Base-by-base conservation (phyloP, 148 eudicot genomes). In the Silene conica region DNA sequence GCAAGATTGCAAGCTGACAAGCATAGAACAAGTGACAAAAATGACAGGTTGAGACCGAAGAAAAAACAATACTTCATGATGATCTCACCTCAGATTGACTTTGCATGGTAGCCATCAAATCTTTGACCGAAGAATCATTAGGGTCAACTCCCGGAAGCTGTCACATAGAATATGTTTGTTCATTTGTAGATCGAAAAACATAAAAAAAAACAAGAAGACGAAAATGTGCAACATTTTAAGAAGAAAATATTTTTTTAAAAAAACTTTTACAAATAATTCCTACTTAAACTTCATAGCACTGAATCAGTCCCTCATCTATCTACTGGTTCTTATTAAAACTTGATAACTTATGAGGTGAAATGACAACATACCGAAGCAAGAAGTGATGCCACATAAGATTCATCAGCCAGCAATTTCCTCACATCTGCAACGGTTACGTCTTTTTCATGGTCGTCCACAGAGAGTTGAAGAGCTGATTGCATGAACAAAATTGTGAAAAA, bases 131-230 rank as follows among this genome's bases (percentile, higher is more conserved):
- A 25, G 94, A 96, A 77, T 95, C 99, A 89, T 92, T 95, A 25
- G 94, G 98, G 82, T 88, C 97, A 78, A 95, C 99, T 69, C 99
- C 99, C 52, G 96, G 99, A 80, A 95, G 96, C 96, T 95, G 91
- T 43, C 15, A 77, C 64, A 73, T 56, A 41, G 48, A 56, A 50
- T 43, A 67, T 21, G 20, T 57, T 22, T 16, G 18, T 20, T 61
- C 56, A 34, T 19, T 55, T 6, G 23, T 74, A 16, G 34, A 50
- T 60, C 26, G 12, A 41, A 56, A 21, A 57, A 5, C 34, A 41
- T 34, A 25, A 31, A 10, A 26, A 25, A 31, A 10, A 26, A 59
- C 34, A 19, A 6, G 54, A 20, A 25, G 21, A 55, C 71, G 8
- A 55, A 16, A 19, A 70, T 14, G 50, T 60, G 20, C 31, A 28